phyloP scores from a whole-genome alignment of 805 yeast species.

The Suhomyces faveliae region DNA sequence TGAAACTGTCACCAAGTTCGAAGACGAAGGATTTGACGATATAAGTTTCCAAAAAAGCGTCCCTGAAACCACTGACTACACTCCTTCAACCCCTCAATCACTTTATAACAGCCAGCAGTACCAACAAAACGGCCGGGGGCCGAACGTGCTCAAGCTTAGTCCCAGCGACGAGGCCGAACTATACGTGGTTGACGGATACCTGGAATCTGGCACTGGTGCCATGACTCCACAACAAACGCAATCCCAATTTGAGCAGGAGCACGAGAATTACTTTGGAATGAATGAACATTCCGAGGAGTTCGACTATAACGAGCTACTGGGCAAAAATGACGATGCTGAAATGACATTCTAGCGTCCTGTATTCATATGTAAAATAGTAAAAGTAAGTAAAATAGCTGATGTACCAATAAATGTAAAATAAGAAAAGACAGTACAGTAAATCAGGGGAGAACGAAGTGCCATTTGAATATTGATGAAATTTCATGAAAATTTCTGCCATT shows the following conservation, averaged over 20 bases:
- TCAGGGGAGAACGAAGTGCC: no score
- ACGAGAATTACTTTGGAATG: conserved; percentile 30
- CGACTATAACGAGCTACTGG: neutral
- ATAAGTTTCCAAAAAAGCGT: conserved; percentile 14
- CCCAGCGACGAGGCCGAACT: conserved; percentile 40
- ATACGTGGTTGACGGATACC: conserved; percentile 37
- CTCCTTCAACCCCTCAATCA: conserved; percentile 18
- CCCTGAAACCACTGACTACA: conserved; percentile 3
- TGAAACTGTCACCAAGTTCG: conserved; percentile 47
- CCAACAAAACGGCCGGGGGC: conserved; percentile 3
- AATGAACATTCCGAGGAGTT: conserved; percentile 8
- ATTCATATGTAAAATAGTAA: neutral
- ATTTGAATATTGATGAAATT: no score
- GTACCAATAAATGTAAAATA: neutral
- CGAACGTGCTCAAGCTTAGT: conserved; percentile 19
- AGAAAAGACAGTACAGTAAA: no score
- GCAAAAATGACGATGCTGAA: conserved; percentile 2
- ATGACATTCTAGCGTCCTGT: neutral
- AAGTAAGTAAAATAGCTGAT: neutral
- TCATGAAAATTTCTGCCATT: no score
- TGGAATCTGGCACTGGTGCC: conserved; percentile 8
- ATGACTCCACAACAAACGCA: conserved; percentile 10
- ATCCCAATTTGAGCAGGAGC: conserved; percentile 23
- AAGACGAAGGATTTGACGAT: conserved; percentile 34
- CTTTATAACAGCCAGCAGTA: conserved; percentile 7